Conservation (phyloP, 2,329 filamentous ascomycete species). For the Aspergillus sp. region DNA sequence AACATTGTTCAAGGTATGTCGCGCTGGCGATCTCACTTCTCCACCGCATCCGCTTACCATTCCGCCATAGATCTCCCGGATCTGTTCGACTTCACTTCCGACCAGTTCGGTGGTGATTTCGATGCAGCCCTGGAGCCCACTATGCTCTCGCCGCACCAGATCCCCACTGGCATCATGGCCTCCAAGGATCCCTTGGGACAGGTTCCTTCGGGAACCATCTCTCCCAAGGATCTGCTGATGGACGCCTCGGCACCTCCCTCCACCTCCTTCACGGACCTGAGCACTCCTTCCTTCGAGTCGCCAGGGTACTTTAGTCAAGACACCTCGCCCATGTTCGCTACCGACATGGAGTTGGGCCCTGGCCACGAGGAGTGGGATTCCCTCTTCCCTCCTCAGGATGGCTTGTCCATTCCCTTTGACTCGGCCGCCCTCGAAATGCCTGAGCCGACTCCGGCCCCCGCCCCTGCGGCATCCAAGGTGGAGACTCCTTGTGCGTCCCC, state of each 20-base stretch:
- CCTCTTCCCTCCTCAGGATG: slow-evolving; percentile 46
- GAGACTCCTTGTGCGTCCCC: slow-evolving; percentile 20
- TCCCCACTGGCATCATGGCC: slow-evolving; percentile 39
- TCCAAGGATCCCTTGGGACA: slow-evolving; percentile 43
- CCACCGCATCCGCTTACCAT: slow-evolving; percentile 14
- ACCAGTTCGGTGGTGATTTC: slow-evolving; percentile 25
- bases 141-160: slow-evolving; percentile 27
- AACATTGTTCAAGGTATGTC: slow-evolving; percentile 40
- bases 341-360: slow-evolving; percentile 54
- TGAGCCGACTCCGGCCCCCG: slow-evolving; percentile 3
- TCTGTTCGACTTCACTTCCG: slow-evolving; percentile 30
- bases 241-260: slow-evolving; percentile 79
- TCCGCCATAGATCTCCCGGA: slow-evolving; percentile 21
- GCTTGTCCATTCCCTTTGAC: slow-evolving; percentile 25
- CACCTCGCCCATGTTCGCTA: slow-evolving; percentile 73
- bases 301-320: slow-evolving; percentile 69
- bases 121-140: slow-evolving; percentile 22
- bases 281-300: slow-evolving; percentile 77
- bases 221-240: slow-evolving; percentile 76
- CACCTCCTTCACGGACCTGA: slow-evolving; percentile 76
- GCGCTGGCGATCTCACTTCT: slow-evolving; percentile 23
- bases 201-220: slow-evolving; percentile 63
- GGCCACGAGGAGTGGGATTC: slow-evolving; percentile 66
- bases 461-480: slow-evolving; percentile 12
- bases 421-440: slow-evolving; percentile 34